Percentiles rank a stretch among this genome's conserved stretches.
Evolutionary conservation across 164 flowering plant species (phyloP).

Genomic region (Litsea cubeba): DNA sequence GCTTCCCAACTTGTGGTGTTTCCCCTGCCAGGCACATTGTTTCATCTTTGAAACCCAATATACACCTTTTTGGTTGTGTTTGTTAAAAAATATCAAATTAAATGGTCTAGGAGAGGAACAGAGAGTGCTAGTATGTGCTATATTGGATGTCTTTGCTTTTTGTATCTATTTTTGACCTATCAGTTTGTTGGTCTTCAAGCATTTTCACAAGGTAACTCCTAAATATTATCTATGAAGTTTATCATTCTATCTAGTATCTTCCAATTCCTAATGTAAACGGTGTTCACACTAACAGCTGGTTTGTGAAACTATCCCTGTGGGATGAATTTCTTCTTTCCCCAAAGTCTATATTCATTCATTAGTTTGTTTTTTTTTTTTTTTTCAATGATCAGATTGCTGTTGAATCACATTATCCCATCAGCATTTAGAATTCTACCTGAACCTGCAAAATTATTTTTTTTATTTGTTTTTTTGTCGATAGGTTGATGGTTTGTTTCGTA

Average conservation of each 20-base stretch:
- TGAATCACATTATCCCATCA: neutral
- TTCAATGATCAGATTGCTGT: neutral
- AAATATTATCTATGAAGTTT: neutral
- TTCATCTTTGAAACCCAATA: neutral
- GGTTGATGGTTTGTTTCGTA: conserved; percentile 88
- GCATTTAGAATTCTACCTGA: neutral
- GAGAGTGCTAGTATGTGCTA: neutral
- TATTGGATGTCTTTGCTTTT: neutral
- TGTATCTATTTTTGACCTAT: neutral
- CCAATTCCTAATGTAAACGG: neutral
- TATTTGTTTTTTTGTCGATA: conserved; percentile 16
- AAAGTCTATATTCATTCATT: neutral
- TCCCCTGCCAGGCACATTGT: neutral
- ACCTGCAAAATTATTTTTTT: neutral
- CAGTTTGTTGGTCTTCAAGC: neutral
- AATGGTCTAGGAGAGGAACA: neutral
- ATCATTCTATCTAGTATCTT: neutral
- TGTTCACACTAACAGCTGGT: neutral
- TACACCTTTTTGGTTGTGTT: neutral
- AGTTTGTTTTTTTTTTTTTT: neutral
- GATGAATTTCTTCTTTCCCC: neutral
- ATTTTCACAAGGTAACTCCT: neutral
- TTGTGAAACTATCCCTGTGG: neutral
- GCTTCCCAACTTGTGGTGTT: conserved; percentile 1
- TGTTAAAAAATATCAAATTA: neutral